phyloP scores from a whole-genome alignment of 768 basidiomycete genomes.

The Mycena leptocephala region DNA sequence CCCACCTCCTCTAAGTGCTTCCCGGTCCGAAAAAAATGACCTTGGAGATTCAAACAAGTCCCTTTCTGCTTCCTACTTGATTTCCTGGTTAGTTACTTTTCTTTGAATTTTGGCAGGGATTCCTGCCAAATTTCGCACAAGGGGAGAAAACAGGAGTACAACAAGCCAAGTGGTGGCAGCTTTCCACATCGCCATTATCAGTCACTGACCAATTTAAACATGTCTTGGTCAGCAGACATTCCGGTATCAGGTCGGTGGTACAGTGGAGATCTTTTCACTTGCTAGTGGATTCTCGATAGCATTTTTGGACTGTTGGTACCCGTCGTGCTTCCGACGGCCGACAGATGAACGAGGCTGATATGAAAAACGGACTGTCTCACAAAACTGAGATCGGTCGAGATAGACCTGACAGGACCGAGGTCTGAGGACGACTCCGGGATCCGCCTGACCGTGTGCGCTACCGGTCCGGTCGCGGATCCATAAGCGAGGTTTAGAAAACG shows the following conservation, averaged over 20 bases:
- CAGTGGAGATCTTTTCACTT: neutral
- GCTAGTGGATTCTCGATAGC: neutral
- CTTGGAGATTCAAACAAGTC: no score
- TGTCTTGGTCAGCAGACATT: neutral
- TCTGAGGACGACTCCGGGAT: no score
- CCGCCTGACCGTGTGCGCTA: no score
- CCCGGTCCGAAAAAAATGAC: no score
- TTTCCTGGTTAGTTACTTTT: neutral
- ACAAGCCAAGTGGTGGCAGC: neutral
- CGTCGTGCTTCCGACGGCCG: neutral
- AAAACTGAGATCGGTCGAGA: no score
- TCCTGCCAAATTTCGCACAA: neutral
- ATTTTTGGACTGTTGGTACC: neutral
- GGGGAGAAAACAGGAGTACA: neutral
- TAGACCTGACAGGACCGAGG: no score
- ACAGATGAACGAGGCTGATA: no score
- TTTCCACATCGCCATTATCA: neutral
- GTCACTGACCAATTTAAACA: neutral
- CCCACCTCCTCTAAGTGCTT: no score
- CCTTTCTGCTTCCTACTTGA: no score
- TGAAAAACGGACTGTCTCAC: no score
- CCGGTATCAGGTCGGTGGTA: neutral
- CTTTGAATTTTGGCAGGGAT: neutral
- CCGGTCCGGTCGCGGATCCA: no score
- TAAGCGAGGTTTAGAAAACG: no score